These are phyloP conservation scores for Lithospermum erythrorhizon DNA, from an alignment of 257 asterid species.

Conservation along the genomic window DNA sequence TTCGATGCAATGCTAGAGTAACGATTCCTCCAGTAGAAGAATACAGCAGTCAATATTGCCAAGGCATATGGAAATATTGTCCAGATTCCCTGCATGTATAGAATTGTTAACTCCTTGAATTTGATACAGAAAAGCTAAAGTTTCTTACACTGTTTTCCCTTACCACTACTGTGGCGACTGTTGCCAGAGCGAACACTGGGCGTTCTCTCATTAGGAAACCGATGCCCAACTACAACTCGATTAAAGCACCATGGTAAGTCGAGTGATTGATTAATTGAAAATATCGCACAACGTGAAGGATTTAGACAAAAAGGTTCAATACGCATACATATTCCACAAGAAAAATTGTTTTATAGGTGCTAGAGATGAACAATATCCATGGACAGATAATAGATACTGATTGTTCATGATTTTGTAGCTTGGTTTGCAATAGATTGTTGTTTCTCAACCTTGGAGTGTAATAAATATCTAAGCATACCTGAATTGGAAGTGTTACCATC, in stretches of 20 bases:
- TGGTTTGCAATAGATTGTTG: neutral
- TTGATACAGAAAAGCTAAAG: too few species aligned
- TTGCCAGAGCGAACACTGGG: constrained; percentile 70
- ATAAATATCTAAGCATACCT: constrained; percentile 29
- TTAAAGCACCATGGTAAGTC: constrained; percentile 9
- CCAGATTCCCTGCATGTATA: neutral
- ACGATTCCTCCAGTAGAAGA: neutral
- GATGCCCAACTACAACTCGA: constrained; percentile 45
- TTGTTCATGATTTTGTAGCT: neutral
- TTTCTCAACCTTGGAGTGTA: neutral
- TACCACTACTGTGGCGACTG: constrained; percentile 81
- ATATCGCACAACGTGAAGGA: neutral
- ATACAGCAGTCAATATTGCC: neutral
- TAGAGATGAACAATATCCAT: neutral
- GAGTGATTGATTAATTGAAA: constrained; percentile 3
- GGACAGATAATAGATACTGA: neutral
- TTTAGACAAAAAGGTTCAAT: too few species aligned
- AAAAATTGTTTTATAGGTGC: too few species aligned
- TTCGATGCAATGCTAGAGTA: neutral
- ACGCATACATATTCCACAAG: too few species aligned
- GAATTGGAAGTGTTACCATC: constrained; percentile 66
- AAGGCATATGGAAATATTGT: neutral
- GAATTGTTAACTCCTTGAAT: neutral
- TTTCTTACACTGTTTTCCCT: neutral
- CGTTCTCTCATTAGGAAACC: constrained; percentile 75